Percentiles rank a stretch among this genome's conserved stretches.
Conservation (phyloP, 2,329 filamentous ascomycete genomes). For the Thelonectria olida region DNA sequence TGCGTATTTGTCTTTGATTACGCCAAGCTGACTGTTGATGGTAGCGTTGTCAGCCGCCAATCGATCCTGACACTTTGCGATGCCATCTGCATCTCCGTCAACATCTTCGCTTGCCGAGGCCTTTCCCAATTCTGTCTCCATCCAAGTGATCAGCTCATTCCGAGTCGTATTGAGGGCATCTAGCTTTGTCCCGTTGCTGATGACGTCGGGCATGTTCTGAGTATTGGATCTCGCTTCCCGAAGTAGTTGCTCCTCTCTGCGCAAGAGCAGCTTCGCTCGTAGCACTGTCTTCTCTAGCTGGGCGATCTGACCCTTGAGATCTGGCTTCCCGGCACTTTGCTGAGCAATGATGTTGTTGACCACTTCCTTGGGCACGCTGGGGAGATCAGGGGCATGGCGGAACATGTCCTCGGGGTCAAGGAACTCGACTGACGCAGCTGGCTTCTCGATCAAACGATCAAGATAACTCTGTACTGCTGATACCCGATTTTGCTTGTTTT, state of each 20-base stretch:
- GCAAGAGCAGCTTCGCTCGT: slow-evolving; percentile 64
- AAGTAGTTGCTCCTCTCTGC: slow-evolving; percentile 65
- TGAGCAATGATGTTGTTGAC: slow-evolving; percentile 59
- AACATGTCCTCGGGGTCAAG: slow-evolving; percentile 61
- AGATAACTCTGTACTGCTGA: slow-evolving; percentile 61
- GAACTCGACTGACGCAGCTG: slow-evolving; percentile 59
- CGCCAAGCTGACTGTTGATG: slow-evolving; percentile 52
- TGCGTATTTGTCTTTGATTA: slow-evolving; percentile 63
- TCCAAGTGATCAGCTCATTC: slow-evolving; percentile 71
- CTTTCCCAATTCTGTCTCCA: slow-evolving; percentile 68
- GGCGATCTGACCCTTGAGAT: slow-evolving; percentile 58
- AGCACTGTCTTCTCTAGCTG: slow-evolving; percentile 67
- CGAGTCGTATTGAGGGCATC: slow-evolving; percentile 65
- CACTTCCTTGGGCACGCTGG: slow-evolving; percentile 61
- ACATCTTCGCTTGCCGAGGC: slow-evolving; percentile 52
- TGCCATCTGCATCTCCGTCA: slow-evolving; percentile 35
- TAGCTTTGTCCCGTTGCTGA: slow-evolving; percentile 54
- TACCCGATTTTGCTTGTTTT: slow-evolving; percentile 61
- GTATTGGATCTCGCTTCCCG: slow-evolving; percentile 55
- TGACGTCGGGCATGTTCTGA: slow-evolving; percentile 46
- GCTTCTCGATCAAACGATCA: slow-evolving; percentile 59
- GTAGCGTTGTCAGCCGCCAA: slow-evolving; percentile 34
- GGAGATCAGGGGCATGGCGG: slow-evolving; percentile 53
- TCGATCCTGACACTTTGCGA: slow-evolving; percentile 33
- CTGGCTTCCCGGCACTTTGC: slow-evolving; percentile 47